These are phyloP conservation scores for Candida golubevii DNA, from an alignment of 805 yeast genomes.

Conservation along the genomic window DNA sequence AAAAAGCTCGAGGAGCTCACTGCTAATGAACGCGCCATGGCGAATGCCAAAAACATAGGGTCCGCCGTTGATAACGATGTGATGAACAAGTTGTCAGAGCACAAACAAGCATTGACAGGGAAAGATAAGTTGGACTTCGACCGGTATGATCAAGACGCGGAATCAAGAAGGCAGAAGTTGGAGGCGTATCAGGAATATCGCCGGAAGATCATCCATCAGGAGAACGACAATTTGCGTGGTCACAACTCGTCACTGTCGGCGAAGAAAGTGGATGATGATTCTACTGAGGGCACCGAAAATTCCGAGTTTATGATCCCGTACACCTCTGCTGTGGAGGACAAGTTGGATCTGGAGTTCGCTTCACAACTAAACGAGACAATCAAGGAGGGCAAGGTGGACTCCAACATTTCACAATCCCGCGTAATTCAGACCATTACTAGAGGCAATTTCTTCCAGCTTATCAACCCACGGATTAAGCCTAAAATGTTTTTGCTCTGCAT, in stretches of 20 bases:
- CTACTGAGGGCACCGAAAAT: constrained; percentile 9
- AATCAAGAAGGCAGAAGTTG: constrained; percentile 45
- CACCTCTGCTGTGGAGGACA: constrained; percentile 64
- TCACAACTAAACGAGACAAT: constrained; percentile 49
- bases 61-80: constrained; percentile 30
- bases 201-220: constrained; percentile 56
- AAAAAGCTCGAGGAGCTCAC: constrained; percentile 51
- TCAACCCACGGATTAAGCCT: constrained; percentile 40
- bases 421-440: constrained; percentile 68
- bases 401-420: constrained; percentile 49
- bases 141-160: constrained; percentile 44
- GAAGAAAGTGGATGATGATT: constrained; percentile 1
- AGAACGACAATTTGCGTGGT: constrained; percentile 33
- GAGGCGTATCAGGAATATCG: constrained; percentile 58
- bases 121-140: constrained; percentile 40
- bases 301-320: constrained; percentile 50
- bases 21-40: constrained; percentile 56
- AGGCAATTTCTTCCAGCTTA: constrained; percentile 57
- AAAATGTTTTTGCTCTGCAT: constrained; percentile 71
- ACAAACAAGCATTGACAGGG: constrained; percentile 41
- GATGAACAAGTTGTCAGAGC: constrained; percentile 29
- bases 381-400: constrained; percentile 51
- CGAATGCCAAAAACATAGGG: constrained; percentile 49
- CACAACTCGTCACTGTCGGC: not conserved
- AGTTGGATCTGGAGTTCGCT: constrained; percentile 58